phyloP scores from a whole-genome alignment of 495 filamentous ascomycete genomes.

The Neurospora sublineolata region DNA sequence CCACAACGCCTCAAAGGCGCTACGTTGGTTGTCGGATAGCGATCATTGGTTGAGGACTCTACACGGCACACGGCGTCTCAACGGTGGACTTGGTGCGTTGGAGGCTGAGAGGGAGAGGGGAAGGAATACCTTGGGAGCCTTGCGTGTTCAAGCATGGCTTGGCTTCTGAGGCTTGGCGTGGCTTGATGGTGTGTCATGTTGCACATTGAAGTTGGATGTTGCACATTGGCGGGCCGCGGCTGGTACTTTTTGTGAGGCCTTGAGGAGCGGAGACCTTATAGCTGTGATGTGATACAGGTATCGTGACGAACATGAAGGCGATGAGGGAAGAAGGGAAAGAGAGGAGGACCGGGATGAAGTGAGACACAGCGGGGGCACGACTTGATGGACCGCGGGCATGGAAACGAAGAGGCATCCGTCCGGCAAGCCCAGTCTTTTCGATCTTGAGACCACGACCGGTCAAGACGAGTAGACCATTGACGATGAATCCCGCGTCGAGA shows the following conservation, averaged over 20 bases:
- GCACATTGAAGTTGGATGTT: not conserved
- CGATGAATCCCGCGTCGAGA: too few relatives aligned
- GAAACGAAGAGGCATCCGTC: not conserved
- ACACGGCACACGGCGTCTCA: too few relatives aligned
- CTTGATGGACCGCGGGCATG: not conserved
- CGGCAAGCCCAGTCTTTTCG: too few relatives aligned
- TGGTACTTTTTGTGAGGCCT: not conserved
- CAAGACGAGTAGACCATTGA: not conserved
- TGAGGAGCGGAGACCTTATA: not conserved
- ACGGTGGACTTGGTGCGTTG: not conserved
- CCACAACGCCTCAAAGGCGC: not conserved
- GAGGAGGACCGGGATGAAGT: not conserved
- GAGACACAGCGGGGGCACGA: too few relatives aligned
- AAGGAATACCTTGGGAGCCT: not conserved
- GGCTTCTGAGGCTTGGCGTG: not conserved
- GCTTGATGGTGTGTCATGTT: not conserved
- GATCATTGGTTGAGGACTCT: not conserved
- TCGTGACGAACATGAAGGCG: not conserved
- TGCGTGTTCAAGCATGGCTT: not conserved
- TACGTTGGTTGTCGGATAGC: not conserved
- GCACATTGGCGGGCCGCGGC: not conserved
- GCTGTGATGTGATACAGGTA: too few relatives aligned
- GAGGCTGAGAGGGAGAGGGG: not conserved
- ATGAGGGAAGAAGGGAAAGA: not conserved
- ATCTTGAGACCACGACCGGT: too few relatives aligned